Base-by-base conservation (phyloP, 2,329 filamentous ascomycete species). In the Cladosporium sp. region DNA sequence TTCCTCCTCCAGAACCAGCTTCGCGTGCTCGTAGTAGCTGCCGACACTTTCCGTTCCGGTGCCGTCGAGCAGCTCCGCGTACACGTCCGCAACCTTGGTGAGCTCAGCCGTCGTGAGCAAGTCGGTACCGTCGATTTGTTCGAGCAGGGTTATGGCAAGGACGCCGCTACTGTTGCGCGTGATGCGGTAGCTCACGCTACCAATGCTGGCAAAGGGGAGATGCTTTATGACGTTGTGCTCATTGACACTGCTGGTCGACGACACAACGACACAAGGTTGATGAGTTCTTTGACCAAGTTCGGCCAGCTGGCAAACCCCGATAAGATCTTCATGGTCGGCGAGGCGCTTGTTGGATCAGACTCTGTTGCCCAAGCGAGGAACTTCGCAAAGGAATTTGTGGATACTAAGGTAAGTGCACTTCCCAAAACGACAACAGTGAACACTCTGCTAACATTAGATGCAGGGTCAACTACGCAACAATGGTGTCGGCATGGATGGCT, bases 1-100 rank as follows among this genome's bases (percentile, higher is more conserved):
- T 98, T 98, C 75, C 78, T 98, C 35, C 78, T 98, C 32, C 92
- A 98, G 71, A 98, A 98, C 76, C 91, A 95, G 68, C 95, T 95
- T 76, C 87, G 87, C 66, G 90, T 98, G 13, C 80, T 98, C 53
- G 89, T 98, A 60, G 92, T 89, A 11, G 92, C 93, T 9, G 93
- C 89, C 62, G 92, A 98, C 70, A 98, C 93, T 2, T 98, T 98
- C 79, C 87, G 93, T 60, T 95, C 90, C 9, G 93, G 93, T 33
- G 93, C 93, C 37, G 95, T 98, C 49, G 93, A 98, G 74, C 93
- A 98, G 72, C 81, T 98, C 9, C 89, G 89, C 52, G 93, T 97
- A 4, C 93, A 98, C 67, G 93, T 95, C 31, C 85, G 89, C 54
- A 96, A 97, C 67, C 77, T 98, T 58, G 89, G 88, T 66, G 92